Conservation (phyloP, 2,329 filamentous ascomycete genomes). For the Paraphaeosphaeria sporulosa region DNA sequence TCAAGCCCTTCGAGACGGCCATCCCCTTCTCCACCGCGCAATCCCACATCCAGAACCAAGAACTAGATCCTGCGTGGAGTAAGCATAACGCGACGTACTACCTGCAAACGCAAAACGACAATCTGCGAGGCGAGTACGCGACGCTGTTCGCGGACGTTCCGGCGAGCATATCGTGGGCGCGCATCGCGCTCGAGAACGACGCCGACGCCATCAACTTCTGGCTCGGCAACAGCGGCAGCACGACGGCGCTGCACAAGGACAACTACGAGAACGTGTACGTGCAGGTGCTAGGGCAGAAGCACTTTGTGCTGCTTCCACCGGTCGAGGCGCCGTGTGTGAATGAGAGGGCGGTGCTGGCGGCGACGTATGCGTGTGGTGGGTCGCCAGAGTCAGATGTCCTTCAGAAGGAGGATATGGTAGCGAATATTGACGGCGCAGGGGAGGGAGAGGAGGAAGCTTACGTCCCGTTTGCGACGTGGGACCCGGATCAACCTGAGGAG, state of each 20-base stretch:
- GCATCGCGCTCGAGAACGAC: constrained; percentile 69
- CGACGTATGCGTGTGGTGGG: constrained; percentile 60
- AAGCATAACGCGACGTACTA: constrained; percentile 59
- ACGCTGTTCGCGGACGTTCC: constrained; percentile 70
- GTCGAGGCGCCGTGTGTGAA: constrained; percentile 73
- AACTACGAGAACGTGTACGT: constrained; percentile 88
- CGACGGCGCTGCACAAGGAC: constrained; percentile 80
- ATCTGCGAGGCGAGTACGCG: constrained; percentile 76
- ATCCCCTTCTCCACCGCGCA: constrained; percentile 71
- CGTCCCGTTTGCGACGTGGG: constrained; percentile 77
- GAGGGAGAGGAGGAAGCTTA: constrained; percentile 40
- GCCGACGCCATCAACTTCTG: constrained; percentile 85
- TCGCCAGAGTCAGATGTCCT: background rate
- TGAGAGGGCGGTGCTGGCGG: constrained; percentile 65
- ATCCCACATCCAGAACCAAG: constrained; percentile 66
- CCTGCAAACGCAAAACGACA: constrained; percentile 85
- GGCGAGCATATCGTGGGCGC: constrained; percentile 72
- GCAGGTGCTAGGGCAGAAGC: constrained; percentile 75
- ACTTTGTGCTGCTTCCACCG: constrained; percentile 78
- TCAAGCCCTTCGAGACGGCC: constrained; percentile 74
- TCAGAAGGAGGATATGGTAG: constrained; percentile 31
- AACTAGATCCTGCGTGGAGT: constrained; percentile 34
- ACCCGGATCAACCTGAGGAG: constrained; percentile 66
- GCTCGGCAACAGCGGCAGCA: constrained; percentile 74
- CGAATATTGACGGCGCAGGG: constrained; percentile 41